Conservation (phyloP, 371 early-diverging fungal species). For the Circinella minor region DNA sequence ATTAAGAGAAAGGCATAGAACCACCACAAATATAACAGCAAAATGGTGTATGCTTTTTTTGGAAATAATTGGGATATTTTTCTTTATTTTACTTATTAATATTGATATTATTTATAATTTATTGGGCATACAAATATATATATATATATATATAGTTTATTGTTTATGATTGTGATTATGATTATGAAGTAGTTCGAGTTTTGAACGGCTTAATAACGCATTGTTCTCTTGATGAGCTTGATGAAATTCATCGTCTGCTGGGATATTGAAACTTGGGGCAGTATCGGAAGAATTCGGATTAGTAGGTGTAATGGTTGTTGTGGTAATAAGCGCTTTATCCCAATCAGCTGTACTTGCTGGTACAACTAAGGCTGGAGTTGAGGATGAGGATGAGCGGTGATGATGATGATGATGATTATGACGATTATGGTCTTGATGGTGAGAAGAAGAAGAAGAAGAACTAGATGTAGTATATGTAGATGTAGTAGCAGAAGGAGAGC, state of each 20-base stretch:
- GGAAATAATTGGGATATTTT: neutral
- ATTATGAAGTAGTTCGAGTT: conserved; percentile 1
- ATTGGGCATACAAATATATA: neutral
- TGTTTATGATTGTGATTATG: neutral
- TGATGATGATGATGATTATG: too few relatives aligned
- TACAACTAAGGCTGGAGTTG: conserved; percentile 24
- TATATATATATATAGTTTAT: neutral
- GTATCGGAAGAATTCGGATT: conserved; percentile 4
- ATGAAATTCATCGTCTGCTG: conserved; percentile 29
- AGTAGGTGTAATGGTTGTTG: neutral
- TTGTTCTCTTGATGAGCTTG: conserved; percentile 13
- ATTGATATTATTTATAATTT: too few relatives aligned
- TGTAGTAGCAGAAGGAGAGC: conserved; percentile 2
- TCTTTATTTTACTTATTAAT: too few relatives aligned
- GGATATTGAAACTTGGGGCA: conserved; percentile 26
- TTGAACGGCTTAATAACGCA: conserved; percentile 7
- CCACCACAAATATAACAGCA: too few relatives aligned
- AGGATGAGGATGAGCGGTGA: conserved; percentile 4
- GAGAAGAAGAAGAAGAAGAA: neutral
- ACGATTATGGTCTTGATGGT: neutral
- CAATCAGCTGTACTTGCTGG: conserved; percentile 15
- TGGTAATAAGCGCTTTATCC: neutral
- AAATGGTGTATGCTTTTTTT: neutral
- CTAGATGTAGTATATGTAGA: conserved; percentile 3
- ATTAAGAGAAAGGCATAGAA: neutral